A percentile compares a stretch with the other conserved stretches of the same genome.
Conservation (phyloP, 2,329 filamentous ascomycete genomes). For the Chrysoporthe cubensis region DNA sequence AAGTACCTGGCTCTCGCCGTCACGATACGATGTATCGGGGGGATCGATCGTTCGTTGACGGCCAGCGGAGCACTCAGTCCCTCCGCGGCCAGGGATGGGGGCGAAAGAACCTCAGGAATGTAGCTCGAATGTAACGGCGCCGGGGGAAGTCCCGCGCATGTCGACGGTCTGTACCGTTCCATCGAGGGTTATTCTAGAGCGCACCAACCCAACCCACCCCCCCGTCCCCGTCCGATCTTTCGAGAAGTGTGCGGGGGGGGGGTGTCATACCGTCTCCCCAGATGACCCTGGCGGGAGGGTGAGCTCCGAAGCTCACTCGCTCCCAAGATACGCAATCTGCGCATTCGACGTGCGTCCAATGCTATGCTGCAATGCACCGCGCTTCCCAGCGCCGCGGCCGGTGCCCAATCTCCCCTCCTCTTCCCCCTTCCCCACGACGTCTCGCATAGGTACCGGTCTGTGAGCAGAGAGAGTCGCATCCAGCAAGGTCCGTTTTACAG, state of each 20-base stretch:
- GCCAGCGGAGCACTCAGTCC: background rate
- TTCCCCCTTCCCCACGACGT: background rate
- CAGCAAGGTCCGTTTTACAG: slow-evolving; percentile 13
- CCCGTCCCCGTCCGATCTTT: slow-evolving; percentile 10
- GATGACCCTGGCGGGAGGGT: slow-evolving; percentile 2
- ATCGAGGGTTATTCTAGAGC: no score
- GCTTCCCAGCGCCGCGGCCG: slow-evolving; percentile 13
- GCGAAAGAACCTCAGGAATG: background rate
- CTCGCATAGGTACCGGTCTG: slow-evolving; percentile 5
- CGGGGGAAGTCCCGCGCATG: background rate
- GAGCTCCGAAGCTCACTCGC: slow-evolving; percentile 9
- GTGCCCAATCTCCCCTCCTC: background rate
- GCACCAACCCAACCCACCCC: no score
- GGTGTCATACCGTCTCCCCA: slow-evolving; percentile 9
- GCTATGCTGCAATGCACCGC: slow-evolving; percentile 26
- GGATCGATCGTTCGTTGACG: background rate
- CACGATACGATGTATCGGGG: background rate
- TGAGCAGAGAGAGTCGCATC: background rate
- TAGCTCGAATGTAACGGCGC: slow-evolving; percentile 8
- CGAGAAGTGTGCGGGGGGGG: background rate
- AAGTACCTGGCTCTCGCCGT: background rate
- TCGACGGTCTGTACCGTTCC: slow-evolving; percentile 1
- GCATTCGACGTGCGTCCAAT: slow-evolving; percentile 25
- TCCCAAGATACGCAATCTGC: slow-evolving; percentile 23
- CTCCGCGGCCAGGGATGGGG: background rate